A percentile compares a stretch with the other conserved stretches of the same genome.
Conservation (phyloP, 495 filamentous ascomycete species). For the Lepraria neglecta region DNA sequence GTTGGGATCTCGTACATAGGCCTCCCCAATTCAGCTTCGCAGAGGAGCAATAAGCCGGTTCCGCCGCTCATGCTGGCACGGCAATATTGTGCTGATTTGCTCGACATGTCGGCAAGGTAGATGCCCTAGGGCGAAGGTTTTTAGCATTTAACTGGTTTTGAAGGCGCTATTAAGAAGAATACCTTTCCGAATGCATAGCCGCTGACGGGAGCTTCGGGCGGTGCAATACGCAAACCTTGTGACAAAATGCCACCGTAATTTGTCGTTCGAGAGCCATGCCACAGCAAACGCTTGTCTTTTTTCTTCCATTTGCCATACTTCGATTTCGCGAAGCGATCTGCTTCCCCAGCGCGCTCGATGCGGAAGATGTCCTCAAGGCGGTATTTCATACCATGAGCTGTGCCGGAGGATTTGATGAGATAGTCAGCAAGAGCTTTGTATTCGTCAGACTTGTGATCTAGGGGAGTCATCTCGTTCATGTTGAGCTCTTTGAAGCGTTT, state of each 20-base stretch:
- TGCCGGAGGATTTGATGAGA: conserved; percentile 53
- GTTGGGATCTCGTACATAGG: conserved; percentile 48
- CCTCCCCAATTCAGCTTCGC: conserved; percentile 63
- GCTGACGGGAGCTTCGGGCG: conserved; percentile 69
- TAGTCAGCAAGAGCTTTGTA: conserved; percentile 60
- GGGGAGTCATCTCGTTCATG: conserved; percentile 66
- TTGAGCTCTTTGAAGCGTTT: conserved; percentile 62
- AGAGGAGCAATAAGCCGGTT: conserved; percentile 61
- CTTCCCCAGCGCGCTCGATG: conserved; percentile 69
- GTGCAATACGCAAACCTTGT: conserved; percentile 80
- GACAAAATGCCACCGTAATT: conserved; percentile 80
- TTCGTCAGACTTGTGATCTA: conserved; percentile 54
- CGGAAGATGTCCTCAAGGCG: conserved; percentile 71
- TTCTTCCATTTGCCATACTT: conserved; percentile 38
- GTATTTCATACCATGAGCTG: conserved; percentile 44
- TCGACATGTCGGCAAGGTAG: conserved; percentile 78
- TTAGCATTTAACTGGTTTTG: neutral
- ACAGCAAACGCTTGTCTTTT: conserved; percentile 64
- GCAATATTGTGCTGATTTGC: conserved; percentile 77
- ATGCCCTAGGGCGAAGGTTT: conserved; percentile 46
- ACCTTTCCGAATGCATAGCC: conserved; percentile 78
- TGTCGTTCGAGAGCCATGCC: conserved; percentile 67
- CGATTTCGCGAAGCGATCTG: conserved; percentile 57
- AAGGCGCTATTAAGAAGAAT: neutral
- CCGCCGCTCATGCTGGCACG: conserved; percentile 46